Evolutionary conservation across 352 stramenopile species (phyloP).

Genomic region (Globisporangium polare): DNA sequence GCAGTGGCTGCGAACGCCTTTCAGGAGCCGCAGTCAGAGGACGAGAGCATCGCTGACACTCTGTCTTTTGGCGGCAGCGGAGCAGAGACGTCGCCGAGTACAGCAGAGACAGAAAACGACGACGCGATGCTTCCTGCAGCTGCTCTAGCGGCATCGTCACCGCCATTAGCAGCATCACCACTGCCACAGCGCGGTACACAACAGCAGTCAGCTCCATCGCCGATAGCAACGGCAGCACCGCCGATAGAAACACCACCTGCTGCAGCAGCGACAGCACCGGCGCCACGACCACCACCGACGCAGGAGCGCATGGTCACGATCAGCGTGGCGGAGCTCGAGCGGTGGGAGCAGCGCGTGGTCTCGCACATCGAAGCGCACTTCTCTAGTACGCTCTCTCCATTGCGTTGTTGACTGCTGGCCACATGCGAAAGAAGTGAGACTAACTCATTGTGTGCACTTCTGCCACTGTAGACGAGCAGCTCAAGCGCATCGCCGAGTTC

Average conservation of each 20-base stretch:
- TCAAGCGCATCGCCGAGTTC: slow-evolving; percentile 78
- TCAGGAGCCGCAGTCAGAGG: background rate
- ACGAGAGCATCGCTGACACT: too few species aligned
- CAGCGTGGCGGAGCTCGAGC: slow-evolving; percentile 51
- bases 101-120: background rate
- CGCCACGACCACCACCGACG: slow-evolving; percentile 3
- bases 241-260: background rate
- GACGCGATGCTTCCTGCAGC: background rate
- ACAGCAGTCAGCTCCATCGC: background rate
- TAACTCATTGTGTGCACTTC: background rate
- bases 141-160: background rate
- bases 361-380: slow-evolving; percentile 66
- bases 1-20: background rate
- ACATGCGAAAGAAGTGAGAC: background rate
- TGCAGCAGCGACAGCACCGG: background rate
- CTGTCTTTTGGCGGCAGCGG: too few species aligned
- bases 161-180: background rate
- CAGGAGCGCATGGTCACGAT: slow-evolving; percentile 35
- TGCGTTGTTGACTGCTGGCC: background rate
- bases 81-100: background rate
- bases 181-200: background rate
- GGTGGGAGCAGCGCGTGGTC: slow-evolving; percentile 56
- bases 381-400: slow-evolving; percentile 38
- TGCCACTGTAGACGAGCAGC: slow-evolving; percentile 48
- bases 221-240: background rate